Base-by-base conservation (phyloP, 345 rosid species). In the Cardamine resedifolia region DNA sequence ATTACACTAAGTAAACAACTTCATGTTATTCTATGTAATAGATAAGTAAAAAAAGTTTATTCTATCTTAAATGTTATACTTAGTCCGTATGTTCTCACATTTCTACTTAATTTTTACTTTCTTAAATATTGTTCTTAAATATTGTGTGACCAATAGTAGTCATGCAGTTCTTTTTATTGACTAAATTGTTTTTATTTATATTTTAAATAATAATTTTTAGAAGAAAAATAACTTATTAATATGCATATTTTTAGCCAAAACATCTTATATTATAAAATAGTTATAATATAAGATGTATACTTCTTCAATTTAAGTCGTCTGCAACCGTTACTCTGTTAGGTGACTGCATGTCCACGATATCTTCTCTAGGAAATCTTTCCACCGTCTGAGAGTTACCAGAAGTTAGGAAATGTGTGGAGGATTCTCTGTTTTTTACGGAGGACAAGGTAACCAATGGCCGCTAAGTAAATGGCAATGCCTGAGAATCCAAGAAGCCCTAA, bases 381-480 rank as follows among this genome's bases (percentile, higher is more conserved):
- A 0, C 63, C 1, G 68, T 71, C 33, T 78, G 84, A 21, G 12
- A 60, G 67, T 50, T 68, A 58, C 73, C 80, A 0, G 84, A 73
- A 3, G 90, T 69, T 77, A 82, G 39, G 23, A 85, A 85, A 28
- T 75, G 77, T 3, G 82, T 63, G 23, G 83, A 71, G 27, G 69
- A 77, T 51, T 83, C 58, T 61, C 72, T 86, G 64, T 84, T 89
- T 70, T n/a, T 76, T 82, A 16, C 91, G 91, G 61, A 89, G 78
- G 11, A 86, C 96, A 77, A 94, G 63, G 80, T 94, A 94, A 12
- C 72, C 83, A 24, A 95, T 76, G 34, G 87, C 91, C 8, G 89
- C 89, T 72, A 88, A 74, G 78, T 91, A 88, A 18, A 86, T 28
- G 3, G 83, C 84, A 73, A 91, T 78, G 5, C 81, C 88, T 5